Evolutionary conservation across 257 asterid genomes (phyloP), one percentile per base, ranked within the genome.

Genomic region (Rhazya stricta): DNA sequence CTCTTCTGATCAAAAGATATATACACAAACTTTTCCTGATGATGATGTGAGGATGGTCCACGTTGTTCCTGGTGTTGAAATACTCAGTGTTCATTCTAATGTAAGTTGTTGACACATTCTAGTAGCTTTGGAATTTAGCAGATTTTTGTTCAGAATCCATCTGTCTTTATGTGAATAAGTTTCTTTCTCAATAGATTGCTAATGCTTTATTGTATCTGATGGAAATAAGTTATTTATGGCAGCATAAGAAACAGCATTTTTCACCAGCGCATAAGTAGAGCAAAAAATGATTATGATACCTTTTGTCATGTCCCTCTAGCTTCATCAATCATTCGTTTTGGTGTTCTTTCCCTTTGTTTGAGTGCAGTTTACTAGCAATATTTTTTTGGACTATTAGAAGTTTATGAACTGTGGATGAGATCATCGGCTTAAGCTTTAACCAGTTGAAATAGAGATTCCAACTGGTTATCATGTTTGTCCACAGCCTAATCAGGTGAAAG

Each of bases 1-100:
- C 68, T 68, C 89, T 77, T 86, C 89, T 37, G 99, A 94, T 81
- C 97, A 94, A 76, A 94, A 89, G 82, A 91, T 92, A 85, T 94
- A 88, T 61, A 89, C 97, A n/a, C 97, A 92, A 76, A 84, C 96
- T 62, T 70, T 90, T 74, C 92, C 90, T 2, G 63, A 72, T 29
- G 85, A 82, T 79, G 81, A 73, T 83, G 75, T 87, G 8, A 83
- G 83, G 48, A 78, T 50, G 63, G 76, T 91, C 36, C 84, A 86
- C 86, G 62, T 92, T 76, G 90, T 87, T 83, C 90, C 89, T n/a
- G 90, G 80, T 57, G 80, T 51, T 37, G 88, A 81, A 70, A 51
- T 86, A 68, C 67, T 68, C 29, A 71, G 46, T 41, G 82, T 74
- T 75, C 88, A 77, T 36, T 19, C 81, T 80, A 81, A 77, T 76